Evolutionary conservation across 805 yeast genomes (phyloP).

Genomic region (Kodamaea kaohsiungensis): DNA sequence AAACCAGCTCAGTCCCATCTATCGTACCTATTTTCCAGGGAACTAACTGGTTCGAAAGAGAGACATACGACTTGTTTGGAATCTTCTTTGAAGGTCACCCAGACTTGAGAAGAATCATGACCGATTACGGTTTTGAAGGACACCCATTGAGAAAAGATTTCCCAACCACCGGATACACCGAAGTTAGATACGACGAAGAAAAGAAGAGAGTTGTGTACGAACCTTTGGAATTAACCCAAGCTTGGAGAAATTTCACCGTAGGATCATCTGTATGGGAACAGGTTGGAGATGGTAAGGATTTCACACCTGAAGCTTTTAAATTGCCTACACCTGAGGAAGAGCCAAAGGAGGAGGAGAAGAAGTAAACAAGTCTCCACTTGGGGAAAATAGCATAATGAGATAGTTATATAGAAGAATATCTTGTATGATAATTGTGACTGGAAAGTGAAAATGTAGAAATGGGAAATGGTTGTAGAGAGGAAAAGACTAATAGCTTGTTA

Average conservation of each 20-base stretch:
- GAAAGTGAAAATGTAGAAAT: no score
- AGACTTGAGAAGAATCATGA: constrained; percentile 84
- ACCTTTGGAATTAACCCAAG: constrained; percentile 89
- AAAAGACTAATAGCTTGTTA: no score
- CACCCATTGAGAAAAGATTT: constrained; percentile 90
- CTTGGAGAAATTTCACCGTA: constrained; percentile 86
- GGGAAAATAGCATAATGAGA: background rate
- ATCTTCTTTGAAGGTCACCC: constrained; percentile 88
- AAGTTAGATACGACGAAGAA: constrained; percentile 87
- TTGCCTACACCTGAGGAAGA: constrained; percentile 83
- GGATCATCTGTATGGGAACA: constrained; percentile 92
- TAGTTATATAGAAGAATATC: background rate
- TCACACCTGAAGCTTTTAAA: constrained; percentile 77
- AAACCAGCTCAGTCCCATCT: constrained; percentile 79
- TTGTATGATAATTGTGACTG: background rate
- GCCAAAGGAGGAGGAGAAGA: constrained; percentile 44
- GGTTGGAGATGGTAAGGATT: constrained; percentile 83
- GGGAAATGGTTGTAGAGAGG: no score
- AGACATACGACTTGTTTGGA: constrained; percentile 85
- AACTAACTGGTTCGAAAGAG: constrained; percentile 90
- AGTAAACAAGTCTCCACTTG: constrained; percentile 20
- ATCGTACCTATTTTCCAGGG: constrained; percentile 72
- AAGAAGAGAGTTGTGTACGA: constrained; percentile 87
- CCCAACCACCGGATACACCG: constrained; percentile 91
- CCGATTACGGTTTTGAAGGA: constrained; percentile 91